A percentile compares a stretch with the other conserved stretches of the same genome.
These are phyloP conservation scores for Cladosporium colombiae DNA, from an alignment of 2,329 filamentous ascomycete genomes.

Conservation along the genomic window DNA sequence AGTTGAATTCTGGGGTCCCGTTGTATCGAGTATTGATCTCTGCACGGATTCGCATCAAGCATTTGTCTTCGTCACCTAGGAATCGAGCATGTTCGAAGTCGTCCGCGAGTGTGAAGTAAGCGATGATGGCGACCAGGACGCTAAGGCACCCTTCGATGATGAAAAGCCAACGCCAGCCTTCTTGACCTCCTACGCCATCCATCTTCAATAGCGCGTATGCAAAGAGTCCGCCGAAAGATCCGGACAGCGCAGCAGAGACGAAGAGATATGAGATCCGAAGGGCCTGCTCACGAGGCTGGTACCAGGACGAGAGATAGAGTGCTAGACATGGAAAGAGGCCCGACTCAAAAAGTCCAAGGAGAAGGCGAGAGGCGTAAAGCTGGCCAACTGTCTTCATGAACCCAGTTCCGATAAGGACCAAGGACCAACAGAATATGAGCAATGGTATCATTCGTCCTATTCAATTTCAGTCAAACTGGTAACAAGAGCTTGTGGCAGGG, in stretches of 20 bases:
- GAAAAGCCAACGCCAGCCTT: conserved; percentile 56
- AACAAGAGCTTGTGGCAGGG: conserved; percentile 20
- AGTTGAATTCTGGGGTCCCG: conserved; percentile 26
- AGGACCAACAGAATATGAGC: conserved; percentile 31
- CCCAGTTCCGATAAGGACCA: conserved; percentile 30
- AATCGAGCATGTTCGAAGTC: conserved; percentile 32
- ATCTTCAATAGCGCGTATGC: conserved; percentile 39
- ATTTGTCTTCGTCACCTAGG: conserved; percentile 31
- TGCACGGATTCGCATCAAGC: conserved; percentile 23
- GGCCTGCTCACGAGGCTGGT: conserved; percentile 25
- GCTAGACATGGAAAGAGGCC: conserved; percentile 38
- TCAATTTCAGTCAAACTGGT: neutral
- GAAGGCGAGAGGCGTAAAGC: conserved; percentile 27
- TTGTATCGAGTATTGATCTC: conserved; percentile 25
- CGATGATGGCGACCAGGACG: conserved; percentile 52
- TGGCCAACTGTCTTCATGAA: conserved; percentile 31
- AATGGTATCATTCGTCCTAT: conserved; percentile 11
- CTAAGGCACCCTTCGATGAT: conserved; percentile 59
- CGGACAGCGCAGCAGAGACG: conserved; percentile 25
- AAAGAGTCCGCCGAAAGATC: conserved; percentile 29
- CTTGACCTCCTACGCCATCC: conserved; percentile 43
- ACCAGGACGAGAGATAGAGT: conserved; percentile 22
- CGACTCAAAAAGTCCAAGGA: conserved; percentile 32
- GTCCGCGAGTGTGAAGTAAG: conserved; percentile 57
- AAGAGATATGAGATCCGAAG: conserved; percentile 29